A percentile compares a stretch with the other conserved stretches of the same genome.
phyloP scores from a whole-genome alignment of 768 basidiomycete species.

The Lactarius indigo region DNA sequence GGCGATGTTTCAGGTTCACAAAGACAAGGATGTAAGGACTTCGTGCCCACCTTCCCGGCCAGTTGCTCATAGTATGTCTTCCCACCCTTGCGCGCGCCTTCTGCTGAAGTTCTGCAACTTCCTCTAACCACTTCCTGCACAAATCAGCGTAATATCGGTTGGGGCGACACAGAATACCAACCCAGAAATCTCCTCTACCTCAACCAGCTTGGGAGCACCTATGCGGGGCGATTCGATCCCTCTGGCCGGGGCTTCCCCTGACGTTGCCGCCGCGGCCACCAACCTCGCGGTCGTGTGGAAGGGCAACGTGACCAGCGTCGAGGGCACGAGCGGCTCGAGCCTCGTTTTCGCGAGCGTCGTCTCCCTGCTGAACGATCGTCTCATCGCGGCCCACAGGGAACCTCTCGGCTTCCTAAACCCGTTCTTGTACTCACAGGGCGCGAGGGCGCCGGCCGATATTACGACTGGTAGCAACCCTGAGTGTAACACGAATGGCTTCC shows the following conservation, averaged over 20 bases:
- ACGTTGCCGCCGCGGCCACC: conserved; percentile 41
- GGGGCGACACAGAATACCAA: conserved; percentile 33
- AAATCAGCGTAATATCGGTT: conserved; percentile 32
- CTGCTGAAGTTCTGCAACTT: too few species aligned
- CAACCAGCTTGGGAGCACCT: conserved; percentile 30
- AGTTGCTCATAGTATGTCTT: conserved; percentile 35
- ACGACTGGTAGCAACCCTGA: conserved; percentile 30
- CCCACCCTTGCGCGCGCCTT: too few species aligned
- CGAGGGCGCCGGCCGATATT: conserved; percentile 34
- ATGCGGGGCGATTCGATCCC: conserved; percentile 32
- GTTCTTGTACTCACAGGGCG: conserved; percentile 26
- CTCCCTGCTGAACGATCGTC: conserved; percentile 35
- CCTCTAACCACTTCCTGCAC: too few species aligned
- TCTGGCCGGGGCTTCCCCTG: conserved; percentile 48
- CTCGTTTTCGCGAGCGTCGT: conserved; percentile 36
- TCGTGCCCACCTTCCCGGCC: conserved; percentile 37
- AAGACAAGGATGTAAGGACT: conserved; percentile 30
- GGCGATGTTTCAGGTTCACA: conserved; percentile 37
- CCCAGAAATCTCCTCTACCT: conserved; percentile 38
- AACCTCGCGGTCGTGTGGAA: conserved; percentile 31
- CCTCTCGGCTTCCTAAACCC: conserved; percentile 35
- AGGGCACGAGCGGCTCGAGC: conserved; percentile 35
- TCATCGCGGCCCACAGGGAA: conserved; percentile 29
- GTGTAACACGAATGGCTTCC: conserved; percentile 24
- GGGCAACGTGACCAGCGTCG: conserved; percentile 24